Conservation (phyloP, 768 basidiomycete species). For the Leccinum arenicola region DNA sequence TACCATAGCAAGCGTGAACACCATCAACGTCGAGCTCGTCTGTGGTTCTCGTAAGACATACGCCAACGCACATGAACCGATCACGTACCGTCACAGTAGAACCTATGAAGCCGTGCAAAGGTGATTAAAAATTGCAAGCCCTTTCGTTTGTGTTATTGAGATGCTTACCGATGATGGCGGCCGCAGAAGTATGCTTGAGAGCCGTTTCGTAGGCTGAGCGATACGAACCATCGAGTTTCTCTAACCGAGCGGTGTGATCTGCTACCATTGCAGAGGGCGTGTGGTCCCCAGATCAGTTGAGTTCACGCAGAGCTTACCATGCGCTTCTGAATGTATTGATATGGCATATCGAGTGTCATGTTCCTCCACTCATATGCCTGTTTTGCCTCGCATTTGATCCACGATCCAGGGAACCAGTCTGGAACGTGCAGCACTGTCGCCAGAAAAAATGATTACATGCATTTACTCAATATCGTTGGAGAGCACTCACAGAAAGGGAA, state of each 20-base stretch:
- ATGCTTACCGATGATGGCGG: conserved; percentile 8
- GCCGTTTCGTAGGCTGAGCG: not conserved
- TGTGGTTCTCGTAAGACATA: not conserved
- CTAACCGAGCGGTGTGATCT: conserved; percentile 9
- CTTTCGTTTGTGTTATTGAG: not conserved
- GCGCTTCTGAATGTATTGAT: not conserved
- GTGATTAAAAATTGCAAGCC: not conserved
- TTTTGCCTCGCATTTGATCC: conserved; percentile 5
- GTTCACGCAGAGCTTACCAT: not conserved
- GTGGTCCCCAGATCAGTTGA: not conserved
- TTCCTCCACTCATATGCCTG: not conserved
- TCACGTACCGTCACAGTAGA: not conserved
- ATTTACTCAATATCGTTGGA: not conserved
- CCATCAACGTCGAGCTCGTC: not conserved
- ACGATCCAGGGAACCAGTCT: conserved; percentile 12
- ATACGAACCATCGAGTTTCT: conserved; percentile 1
- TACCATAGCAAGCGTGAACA: not conserved
- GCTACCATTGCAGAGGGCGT: conserved; percentile 5
- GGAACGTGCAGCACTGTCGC: conserved; percentile 8
- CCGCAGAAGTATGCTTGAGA: conserved; percentile 4
- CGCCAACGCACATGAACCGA: not conserved
- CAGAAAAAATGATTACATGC: not conserved
- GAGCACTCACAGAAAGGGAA: not conserved
- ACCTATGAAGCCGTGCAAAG: not conserved
- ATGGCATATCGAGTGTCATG: conserved; percentile 4